Evolutionary conservation across 1,139 yeast species (phyloP).

Genomic region (Magnusiomyces magnusii): DNA sequence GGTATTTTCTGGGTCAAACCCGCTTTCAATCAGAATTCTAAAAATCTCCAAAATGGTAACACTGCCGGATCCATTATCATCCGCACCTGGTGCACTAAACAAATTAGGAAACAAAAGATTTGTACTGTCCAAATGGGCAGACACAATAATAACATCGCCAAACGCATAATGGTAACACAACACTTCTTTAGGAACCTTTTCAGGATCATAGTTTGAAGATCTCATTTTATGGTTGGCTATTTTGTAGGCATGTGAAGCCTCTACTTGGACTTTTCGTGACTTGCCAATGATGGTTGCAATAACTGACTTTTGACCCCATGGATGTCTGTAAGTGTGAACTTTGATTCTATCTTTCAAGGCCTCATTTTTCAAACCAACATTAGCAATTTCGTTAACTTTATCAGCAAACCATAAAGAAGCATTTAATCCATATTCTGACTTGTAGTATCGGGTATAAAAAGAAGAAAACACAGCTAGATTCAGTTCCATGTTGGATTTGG

Average conservation of each 20-base stretch:
- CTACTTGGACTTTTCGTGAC: constrained; percentile 25
- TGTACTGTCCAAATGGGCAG: constrained; percentile 86
- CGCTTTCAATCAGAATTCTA: constrained; percentile 44
- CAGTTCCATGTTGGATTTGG: constrained; percentile 5
- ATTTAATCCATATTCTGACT: constrained; percentile 58
- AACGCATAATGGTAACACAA: not conserved
- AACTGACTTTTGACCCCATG: constrained; percentile 25
- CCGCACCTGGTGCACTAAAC: constrained; percentile 87
- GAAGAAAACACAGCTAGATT: constrained; percentile 35
- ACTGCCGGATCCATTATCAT: constrained; percentile 90
- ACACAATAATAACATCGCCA: constrained; percentile 52
- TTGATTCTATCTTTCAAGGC: constrained; percentile 28
- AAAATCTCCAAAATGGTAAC: constrained; percentile 71
- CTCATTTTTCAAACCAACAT: constrained; percentile 43
- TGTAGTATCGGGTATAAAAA: constrained; percentile 75
- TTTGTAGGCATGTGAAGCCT: not conserved
- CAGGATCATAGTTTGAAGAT: not conserved
- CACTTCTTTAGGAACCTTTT: not conserved
- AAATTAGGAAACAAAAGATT: constrained; percentile 66
- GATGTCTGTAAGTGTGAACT: constrained; percentile 11
- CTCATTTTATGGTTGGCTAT: not conserved
- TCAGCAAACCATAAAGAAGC: constrained; percentile 66
- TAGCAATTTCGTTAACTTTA: constrained; percentile 39
- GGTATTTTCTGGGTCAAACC: constrained; percentile 57
- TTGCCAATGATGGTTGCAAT: constrained; percentile 41